Percentiles rank a stretch among this genome's conserved stretches.
These are phyloP conservation scores for Eremochloa ophiuroides DNA, from an alignment of 176 grass and related monocot species.

Conservation along the genomic window DNA sequence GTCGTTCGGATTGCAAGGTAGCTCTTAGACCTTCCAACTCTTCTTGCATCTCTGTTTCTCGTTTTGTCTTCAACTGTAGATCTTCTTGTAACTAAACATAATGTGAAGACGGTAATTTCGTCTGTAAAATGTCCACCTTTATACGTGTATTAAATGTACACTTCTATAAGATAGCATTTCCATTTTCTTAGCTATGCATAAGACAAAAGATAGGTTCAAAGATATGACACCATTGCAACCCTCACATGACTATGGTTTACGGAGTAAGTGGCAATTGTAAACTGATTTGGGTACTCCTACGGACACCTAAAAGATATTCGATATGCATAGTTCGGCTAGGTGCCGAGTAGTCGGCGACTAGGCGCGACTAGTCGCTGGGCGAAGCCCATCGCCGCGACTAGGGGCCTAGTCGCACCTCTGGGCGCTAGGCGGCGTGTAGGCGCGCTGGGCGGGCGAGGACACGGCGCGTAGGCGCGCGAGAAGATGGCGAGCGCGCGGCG, in stretches of 20 bases:
- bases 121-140: background rate
- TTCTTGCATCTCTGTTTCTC: conserved; percentile 67
- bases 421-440: too few species aligned
- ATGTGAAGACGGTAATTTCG: background rate
- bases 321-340: too few species aligned
- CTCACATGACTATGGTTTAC: background rate
- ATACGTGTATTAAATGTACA: background rate
- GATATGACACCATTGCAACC: background rate
- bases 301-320: background rate
- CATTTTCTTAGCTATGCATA: background rate
- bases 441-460: too few species aligned
- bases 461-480: too few species aligned
- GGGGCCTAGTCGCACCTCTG: too few species aligned
- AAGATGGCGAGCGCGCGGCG: too few species aligned
- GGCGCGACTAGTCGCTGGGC: too few species aligned
- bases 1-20: conserved; percentile 69
- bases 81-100: conserved; percentile 72
- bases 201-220: background rate
- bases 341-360: too few species aligned
- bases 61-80: conserved; percentile 62
- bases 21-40: conserved; percentile 72
- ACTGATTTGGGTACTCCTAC: background rate
- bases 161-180: background rate
- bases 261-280: background rate
- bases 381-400: too few species aligned